Evolutionary conservation across 75 land plant genomes (phyloP).

Genomic region (Pinus tabuliformis): DNA sequence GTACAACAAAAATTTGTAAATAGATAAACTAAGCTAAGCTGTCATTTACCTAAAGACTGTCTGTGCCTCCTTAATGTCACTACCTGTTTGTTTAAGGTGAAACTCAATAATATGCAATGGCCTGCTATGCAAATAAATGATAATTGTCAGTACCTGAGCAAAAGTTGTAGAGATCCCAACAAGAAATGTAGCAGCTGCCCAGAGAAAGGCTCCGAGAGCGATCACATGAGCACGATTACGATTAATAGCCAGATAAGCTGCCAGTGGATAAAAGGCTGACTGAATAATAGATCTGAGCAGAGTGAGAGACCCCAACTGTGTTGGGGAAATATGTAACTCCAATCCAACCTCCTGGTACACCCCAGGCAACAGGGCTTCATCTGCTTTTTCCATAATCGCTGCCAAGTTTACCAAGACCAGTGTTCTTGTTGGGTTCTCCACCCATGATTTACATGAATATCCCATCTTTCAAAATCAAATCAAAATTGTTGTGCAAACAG

Average conservation of each 20-base stretch:
- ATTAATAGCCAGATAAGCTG: slow-evolving; percentile 53
- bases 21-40: no score
- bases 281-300: slow-evolving; percentile 73
- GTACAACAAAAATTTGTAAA: no score
- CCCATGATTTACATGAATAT: no score
- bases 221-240: slow-evolving; percentile 69
- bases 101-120: no score
- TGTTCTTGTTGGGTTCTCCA: slow-evolving; percentile 18
- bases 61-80: no score
- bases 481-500: no score
- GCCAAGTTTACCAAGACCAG: slow-evolving; percentile 75
- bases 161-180: slow-evolving; percentile 72
- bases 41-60: no score
- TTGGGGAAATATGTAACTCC: slow-evolving; percentile 60
- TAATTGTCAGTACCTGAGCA: slow-evolving; percentile 41
- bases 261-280: slow-evolving; percentile 68
- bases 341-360: slow-evolving; percentile 78
- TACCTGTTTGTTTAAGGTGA: no score
- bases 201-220: slow-evolving; percentile 77
- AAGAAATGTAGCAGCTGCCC: slow-evolving; percentile 82
- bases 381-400: slow-evolving; percentile 78
- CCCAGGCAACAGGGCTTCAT: slow-evolving; percentile 78
- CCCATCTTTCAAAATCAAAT: no score
- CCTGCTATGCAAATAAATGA: no score
- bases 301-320: slow-evolving; percentile 68